Conservation (phyloP, 805 yeast species). For the Saturnispora besseyi region DNA sequence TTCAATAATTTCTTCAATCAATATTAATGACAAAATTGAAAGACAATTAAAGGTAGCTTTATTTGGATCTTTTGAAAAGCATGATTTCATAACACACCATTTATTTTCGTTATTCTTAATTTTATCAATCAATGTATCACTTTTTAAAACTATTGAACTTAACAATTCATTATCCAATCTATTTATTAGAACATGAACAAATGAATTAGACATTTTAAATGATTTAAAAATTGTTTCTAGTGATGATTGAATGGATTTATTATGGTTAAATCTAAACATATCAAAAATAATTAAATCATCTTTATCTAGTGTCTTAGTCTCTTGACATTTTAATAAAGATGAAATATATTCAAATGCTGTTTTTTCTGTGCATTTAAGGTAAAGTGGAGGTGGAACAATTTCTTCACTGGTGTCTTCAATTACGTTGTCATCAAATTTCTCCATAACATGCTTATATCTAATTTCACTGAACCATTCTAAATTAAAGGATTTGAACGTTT, state of each 20-base stretch:
- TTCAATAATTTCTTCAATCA: background rate
- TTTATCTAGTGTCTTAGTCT: background rate
- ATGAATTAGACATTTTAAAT: background rate
- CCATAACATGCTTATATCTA: background rate
- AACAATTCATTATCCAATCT: background rate
- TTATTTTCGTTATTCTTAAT: background rate
- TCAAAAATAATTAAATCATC: constrained; percentile 8
- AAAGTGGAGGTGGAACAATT: constrained; percentile 8
- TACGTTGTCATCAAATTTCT: background rate
- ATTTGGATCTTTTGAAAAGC: background rate
- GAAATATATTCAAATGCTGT: background rate
- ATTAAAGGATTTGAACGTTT: background rate
- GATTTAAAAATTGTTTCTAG: constrained; percentile 5
- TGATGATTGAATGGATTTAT: background rate
- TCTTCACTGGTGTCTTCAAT: background rate
- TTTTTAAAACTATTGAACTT: constrained; percentile 1
- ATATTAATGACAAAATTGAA: background rate
- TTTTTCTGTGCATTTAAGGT: constrained; percentile 5
- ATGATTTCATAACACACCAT: constrained; percentile 7
- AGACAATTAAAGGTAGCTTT: background rate
- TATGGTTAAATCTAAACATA: constrained; percentile 6
- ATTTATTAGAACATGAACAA: constrained; percentile 4
- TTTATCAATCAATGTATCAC: background rate
- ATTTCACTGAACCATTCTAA: background rate
- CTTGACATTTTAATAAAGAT: background rate